These are phyloP conservation scores for Agaricus subrufescens DNA, from an alignment of 768 basidiomycete species.

Conservation along the genomic window DNA sequence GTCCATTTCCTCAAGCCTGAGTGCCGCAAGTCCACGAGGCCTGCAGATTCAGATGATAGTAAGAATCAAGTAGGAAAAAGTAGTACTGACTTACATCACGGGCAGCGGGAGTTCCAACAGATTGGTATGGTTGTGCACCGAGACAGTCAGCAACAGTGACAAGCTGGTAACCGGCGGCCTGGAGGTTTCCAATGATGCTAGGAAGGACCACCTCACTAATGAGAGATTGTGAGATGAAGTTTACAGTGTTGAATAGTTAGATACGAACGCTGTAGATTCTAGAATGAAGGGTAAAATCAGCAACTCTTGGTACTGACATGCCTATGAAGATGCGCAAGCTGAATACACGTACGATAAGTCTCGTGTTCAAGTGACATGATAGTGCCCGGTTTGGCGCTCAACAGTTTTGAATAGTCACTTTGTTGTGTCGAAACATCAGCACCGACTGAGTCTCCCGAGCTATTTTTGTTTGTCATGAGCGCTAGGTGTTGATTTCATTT, in stretches of 20 bases:
- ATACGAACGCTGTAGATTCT: constrained; percentile 9
- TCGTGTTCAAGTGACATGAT: constrained; percentile 36
- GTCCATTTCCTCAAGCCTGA: neutral
- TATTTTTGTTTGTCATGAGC: constrained; percentile 6
- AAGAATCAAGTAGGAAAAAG: neutral
- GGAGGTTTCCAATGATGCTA: constrained; percentile 27
- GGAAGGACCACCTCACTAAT: constrained; percentile 28
- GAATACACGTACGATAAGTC: constrained; percentile 18
- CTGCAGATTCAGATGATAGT: neutral
- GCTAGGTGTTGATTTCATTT: neutral
- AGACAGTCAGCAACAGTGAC: constrained; percentile 36
- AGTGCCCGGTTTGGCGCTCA: constrained; percentile 21
- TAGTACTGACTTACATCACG: neutral
- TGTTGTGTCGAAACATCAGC: constrained; percentile 22
- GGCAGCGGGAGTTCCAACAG: constrained; percentile 18
- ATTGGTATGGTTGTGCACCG: constrained; percentile 27
- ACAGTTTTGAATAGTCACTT: constrained; percentile 21
- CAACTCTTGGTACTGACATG: no score
- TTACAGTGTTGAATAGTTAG: neutral
- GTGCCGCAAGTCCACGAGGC: neutral
- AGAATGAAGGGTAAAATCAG: neutral
- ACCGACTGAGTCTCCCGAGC: constrained; percentile 34
- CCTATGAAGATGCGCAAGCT: no score
- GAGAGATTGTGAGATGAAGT: neutral
- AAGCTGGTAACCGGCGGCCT: constrained; percentile 32